Evolutionary conservation across 176 grass and related monocot species (phyloP), one percentile per base, ranked within the genome.

Genomic region (Chrysopogon serrulatus): DNA sequence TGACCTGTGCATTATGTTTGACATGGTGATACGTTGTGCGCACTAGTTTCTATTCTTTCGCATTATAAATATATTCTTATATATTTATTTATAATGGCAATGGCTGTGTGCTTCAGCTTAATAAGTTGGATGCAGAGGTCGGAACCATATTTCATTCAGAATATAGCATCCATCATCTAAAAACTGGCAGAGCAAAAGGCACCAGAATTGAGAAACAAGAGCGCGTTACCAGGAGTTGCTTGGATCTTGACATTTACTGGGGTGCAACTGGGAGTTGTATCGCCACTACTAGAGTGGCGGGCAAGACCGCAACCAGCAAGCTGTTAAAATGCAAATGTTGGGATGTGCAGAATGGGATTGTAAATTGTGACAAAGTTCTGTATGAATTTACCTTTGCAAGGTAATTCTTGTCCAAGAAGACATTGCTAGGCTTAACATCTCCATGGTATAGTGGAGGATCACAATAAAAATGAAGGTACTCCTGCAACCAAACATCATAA

Each of bases 381-480:
- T 39, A 42, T 4, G 15, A 68, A 48, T 68, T 68, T 92, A 98
- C 96, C 93, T 98, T 98, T 10, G 87, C 96, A 6, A 90, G 83
- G 39, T 91, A 95, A 76, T 90, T 91, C 84, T 74, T 93, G 84
- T 95, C 93, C 78, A 98, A 80, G 31, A 98, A 89, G 51, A 98
- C 82, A 87, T 98, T 98, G 51, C 96, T 95, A 77, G 96, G 89
- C 74, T 84, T 93, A 71, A 98, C 87, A 56, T 90, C 87, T 68
- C 96, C 96, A 87, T 98, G 96, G 61, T 76, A 98, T 48, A 98
- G 68, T 65, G 85, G 79, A 79, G 91, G 93, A 73, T 98, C 92
- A 80, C 96, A 98, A 47, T 98, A 95, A 65, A 89, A 98, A 88
- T 98, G 96, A 73, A 98, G 90, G 86, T 98, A 98, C 82, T 98